These are phyloP conservation scores for Heliosperma pusillum DNA, from an alignment of 148 eudicot genomes.

Conservation along the genomic window DNA sequence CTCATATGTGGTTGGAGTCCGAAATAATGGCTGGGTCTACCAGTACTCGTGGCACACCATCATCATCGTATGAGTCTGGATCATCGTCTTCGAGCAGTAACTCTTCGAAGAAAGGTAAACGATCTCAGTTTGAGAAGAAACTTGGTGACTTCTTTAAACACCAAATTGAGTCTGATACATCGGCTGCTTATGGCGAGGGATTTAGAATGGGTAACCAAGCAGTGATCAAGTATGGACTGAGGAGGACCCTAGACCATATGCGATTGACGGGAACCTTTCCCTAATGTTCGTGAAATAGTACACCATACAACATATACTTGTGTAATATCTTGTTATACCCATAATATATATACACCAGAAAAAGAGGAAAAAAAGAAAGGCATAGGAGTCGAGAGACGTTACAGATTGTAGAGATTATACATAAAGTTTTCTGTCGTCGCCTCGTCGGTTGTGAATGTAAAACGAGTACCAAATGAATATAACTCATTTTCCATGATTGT, in stretches of 20 bases:
- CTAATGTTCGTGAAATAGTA: constrained; percentile 18
- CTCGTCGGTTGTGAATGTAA: constrained; percentile 17
- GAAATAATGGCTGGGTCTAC: constrained; percentile 66
- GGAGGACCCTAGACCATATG: constrained; percentile 85
- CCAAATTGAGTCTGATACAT: constrained; percentile 86
- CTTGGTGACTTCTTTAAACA: constrained; percentile 85
- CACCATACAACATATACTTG: neutral
- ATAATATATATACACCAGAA: neutral
- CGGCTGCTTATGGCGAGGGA: constrained; percentile 88
- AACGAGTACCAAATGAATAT: constrained; percentile 4
- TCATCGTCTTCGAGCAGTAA: constrained; percentile 36
- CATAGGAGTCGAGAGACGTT: constrained; percentile 17
- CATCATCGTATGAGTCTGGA: constrained; percentile 42
- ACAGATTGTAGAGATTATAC: constrained; percentile 12
- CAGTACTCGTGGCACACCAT: constrained; percentile 37
- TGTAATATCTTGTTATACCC: constrained; percentile 25
- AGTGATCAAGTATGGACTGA: constrained; percentile 74
- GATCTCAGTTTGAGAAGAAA: constrained; percentile 83
- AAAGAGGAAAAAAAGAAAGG: neutral
- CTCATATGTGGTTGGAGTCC: constrained; percentile 94
- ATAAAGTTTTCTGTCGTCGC: constrained; percentile 16
- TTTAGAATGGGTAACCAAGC: constrained; percentile 84
- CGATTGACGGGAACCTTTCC: constrained; percentile 76
- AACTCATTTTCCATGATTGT: neutral
- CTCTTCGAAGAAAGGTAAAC: constrained; percentile 85